Conservation (phyloP, 2,329 filamentous ascomycete species). For the Myrmaecium sp. region DNA sequence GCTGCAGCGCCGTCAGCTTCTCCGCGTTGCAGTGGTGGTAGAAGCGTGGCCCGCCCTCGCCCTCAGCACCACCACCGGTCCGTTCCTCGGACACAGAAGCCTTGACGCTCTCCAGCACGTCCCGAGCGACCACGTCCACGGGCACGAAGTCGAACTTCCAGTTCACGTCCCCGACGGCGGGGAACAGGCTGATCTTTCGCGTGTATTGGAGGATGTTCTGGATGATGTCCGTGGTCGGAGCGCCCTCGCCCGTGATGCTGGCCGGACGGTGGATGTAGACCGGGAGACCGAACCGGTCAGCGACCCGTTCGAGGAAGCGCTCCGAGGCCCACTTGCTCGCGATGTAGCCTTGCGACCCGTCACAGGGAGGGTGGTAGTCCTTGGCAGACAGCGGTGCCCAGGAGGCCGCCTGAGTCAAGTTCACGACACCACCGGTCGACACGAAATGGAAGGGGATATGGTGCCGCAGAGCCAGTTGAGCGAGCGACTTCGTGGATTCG, state of each 20-base stretch:
- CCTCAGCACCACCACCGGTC: too few species aligned
- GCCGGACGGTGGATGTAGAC: constrained; percentile 10
- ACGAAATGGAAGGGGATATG: constrained; percentile 9
- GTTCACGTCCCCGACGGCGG: too few species aligned
- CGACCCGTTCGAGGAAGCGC: constrained; percentile 16
- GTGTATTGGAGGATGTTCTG: constrained; percentile 3
- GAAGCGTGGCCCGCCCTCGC: too few species aligned
- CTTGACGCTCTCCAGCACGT: too few species aligned
- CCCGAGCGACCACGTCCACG: too few species aligned
- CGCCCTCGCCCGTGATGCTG: constrained; percentile 3
- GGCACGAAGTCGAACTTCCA: too few species aligned
- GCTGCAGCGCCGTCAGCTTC: too few species aligned
- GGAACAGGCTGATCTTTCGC: too few species aligned
- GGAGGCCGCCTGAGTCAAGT: neutral
- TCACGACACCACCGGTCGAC: constrained; percentile 1
- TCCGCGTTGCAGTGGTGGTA: too few species aligned
- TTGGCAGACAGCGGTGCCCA: constrained; percentile 4
- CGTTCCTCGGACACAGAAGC: too few species aligned
- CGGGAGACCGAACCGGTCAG: constrained; percentile 6
- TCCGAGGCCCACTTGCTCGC: constrained; percentile 25
- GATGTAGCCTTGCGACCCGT: constrained; percentile 19
- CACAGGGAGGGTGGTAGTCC: constrained; percentile 9
- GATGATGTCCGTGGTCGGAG: constrained; percentile 1
- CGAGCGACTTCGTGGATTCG: constrained; percentile 4
- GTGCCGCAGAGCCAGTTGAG: constrained; percentile 2